phyloP scores from a whole-genome alignment of 2,329 filamentous ascomycete species.

The Talaromyces sp. region DNA sequence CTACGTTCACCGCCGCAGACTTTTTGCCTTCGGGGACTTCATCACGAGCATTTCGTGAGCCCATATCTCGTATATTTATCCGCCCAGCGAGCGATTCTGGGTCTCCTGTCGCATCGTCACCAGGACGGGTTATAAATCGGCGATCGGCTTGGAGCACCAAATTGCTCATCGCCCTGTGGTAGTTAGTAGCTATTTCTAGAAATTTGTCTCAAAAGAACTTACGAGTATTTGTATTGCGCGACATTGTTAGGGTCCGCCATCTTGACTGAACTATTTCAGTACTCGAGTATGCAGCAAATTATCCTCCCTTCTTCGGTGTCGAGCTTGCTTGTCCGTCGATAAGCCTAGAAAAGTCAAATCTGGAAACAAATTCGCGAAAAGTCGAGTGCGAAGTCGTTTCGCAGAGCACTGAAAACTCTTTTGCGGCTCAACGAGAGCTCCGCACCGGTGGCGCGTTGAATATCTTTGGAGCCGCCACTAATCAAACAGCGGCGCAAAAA shows the following conservation, averaged over 20 bases:
- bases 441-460: constrained; percentile 11
- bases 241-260: constrained; percentile 72
- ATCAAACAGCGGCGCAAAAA: background rate
- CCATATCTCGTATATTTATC: constrained; percentile 93
- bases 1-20: constrained; percentile 56
- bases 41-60: constrained; percentile 72
- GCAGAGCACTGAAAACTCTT: constrained; percentile 5
- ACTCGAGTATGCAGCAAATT: background rate
- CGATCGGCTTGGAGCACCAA: constrained; percentile 99
- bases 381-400: background rate
- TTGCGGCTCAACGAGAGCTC: constrained; percentile 9
- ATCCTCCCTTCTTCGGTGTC: background rate
- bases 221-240: constrained; percentile 95
- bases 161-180: constrained; percentile 79
- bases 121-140: constrained; percentile 85
- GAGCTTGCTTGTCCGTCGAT: background rate
- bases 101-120: constrained; percentile 92
- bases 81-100: constrained; percentile 94
- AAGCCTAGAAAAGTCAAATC: background rate
- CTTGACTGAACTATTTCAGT: constrained; percentile 20
- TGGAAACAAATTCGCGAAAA: background rate
- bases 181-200: background rate
- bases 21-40: constrained; percentile 76
- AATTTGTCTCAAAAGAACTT: background rate
- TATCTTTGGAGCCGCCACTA: constrained; percentile 4